phyloP scores from a whole-genome alignment of 345 rosid genomes.

The Firmiana major region DNA sequence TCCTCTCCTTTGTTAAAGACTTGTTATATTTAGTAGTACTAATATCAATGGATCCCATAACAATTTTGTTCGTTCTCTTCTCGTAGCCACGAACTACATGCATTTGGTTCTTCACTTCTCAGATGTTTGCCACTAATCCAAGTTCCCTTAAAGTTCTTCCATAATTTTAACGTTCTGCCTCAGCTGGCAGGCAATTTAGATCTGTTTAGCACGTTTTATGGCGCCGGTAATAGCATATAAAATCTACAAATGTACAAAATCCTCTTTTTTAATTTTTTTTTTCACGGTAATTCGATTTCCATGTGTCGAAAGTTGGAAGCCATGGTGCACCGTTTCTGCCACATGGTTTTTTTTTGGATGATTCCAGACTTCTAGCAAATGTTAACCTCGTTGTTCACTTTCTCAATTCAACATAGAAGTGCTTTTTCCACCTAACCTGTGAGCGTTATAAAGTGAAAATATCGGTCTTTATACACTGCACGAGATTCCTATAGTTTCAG shows the following conservation, averaged over 20 bases:
- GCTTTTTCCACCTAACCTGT: conserved; percentile 30
- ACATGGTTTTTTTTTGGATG: not conserved
- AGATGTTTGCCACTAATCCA: not conserved
- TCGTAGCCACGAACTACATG: too few relatives aligned
- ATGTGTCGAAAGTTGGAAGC: conserved; percentile 4
- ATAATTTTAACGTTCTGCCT: not conserved
- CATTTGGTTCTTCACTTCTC: not conserved
- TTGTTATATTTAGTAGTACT: too few relatives aligned
- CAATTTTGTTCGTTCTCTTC: too few relatives aligned
- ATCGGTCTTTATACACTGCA: conserved; percentile 38
- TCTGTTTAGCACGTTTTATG: not conserved
- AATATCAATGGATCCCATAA: too few relatives aligned
- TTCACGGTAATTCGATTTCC: conserved; percentile 3
- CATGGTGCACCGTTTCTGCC: not conserved
- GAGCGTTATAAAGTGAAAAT: conserved; percentile 39
- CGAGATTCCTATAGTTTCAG: conserved; percentile 47
- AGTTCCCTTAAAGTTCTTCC: not conserved
- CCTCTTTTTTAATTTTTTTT: too few relatives aligned
- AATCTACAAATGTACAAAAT: not conserved
- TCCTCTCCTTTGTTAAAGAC: too few relatives aligned
- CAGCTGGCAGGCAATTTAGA: not conserved
- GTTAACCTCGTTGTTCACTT: not conserved
- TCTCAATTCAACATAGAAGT: conserved; percentile 8
- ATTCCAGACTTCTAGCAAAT: conserved; percentile 15
- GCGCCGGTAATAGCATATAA: not conserved